Percentiles rank a stretch among this genome's conserved stretches.
Evolutionary conservation across 352 stramenopile genomes (phyloP).

Genomic region (Halophytophthora polymorphica): DNA sequence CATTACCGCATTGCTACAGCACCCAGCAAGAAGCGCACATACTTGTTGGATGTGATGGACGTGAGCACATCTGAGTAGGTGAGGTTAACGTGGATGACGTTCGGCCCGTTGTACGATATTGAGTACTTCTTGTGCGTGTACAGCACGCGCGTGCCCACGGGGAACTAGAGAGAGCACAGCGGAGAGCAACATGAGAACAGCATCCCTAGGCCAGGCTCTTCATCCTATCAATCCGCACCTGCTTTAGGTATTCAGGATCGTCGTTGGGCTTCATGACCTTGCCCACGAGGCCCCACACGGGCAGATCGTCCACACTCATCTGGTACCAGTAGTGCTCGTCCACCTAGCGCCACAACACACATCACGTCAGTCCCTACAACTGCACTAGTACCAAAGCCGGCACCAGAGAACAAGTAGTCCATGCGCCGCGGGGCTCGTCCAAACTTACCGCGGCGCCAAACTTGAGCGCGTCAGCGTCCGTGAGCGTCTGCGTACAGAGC

Average conservation of each 20-base stretch:
- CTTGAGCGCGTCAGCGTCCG: slow-evolving; percentile 67
- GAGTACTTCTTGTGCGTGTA: slow-evolving; percentile 97
- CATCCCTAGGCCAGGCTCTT: background rate
- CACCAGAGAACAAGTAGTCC: background rate
- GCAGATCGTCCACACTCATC: slow-evolving; percentile 98
- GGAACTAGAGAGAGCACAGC: slow-evolving; percentile 33
- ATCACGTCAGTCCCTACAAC: background rate
- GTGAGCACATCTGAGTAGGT: slow-evolving; percentile 91
- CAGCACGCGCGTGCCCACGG: slow-evolving; percentile 82
- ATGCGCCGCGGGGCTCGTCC: background rate
- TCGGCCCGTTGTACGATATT: slow-evolving; percentile 96
- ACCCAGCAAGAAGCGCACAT: background rate
- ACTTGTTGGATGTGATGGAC: slow-evolving; percentile 84
- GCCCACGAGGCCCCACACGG: slow-evolving; percentile 98
- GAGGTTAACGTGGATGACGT: slow-evolving; percentile 98
- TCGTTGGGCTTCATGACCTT: slow-evolving; percentile 93
- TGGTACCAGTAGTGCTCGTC: slow-evolving; percentile 99
- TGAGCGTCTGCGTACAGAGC: slow-evolving; percentile 73
- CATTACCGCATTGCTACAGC: background rate
- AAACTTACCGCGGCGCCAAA: slow-evolving; percentile 65
- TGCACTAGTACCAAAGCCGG: too few species aligned
- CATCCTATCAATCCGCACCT: slow-evolving; percentile 16
- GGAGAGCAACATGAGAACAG: background rate
- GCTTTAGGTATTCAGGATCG: slow-evolving; percentile 77
- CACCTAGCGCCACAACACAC: slow-evolving; percentile 31